Percentiles rank a stretch among this genome's conserved stretches.
Conservation (phyloP, 192 early-diverging fungal genomes). For the Umbelopsis isabellina region DNA sequence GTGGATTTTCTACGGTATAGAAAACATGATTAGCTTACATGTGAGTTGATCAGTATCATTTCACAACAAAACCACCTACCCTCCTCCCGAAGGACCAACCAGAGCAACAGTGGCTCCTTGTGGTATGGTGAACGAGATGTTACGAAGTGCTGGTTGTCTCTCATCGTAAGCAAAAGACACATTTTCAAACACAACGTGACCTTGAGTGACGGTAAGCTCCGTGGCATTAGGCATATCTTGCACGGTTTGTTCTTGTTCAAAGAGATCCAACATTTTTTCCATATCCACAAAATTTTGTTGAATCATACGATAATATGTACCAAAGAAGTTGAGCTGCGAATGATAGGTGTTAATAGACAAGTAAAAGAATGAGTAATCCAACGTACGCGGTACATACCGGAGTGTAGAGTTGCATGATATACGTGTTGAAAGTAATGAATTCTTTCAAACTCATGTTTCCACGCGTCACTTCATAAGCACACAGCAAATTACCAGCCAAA, state of each 20-base stretch:
- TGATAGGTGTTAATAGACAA: neutral
- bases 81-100: constrained; percentile 77
- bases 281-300: constrained; percentile 95
- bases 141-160: constrained; percentile 70
- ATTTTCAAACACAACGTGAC: constrained; percentile 73
- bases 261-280: constrained; percentile 94
- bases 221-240: constrained; percentile 67
- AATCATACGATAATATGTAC: constrained; percentile 92
- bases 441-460: constrained; percentile 76
- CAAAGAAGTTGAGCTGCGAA: constrained; percentile 79
- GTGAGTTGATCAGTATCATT: neutral
- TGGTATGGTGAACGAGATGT: constrained; percentile 71
- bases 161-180: constrained; percentile 75
- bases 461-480: constrained; percentile 79
- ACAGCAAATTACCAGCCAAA: constrained; percentile 78
- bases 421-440: constrained; percentile 88
- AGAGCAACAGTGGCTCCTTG: constrained; percentile 77
- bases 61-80: constrained; percentile 31
- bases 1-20: constrained; percentile 60
- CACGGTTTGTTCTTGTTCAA: constrained; percentile 70
- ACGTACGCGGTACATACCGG: constrained; percentile 61
- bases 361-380: neutral
- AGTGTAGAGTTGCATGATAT: constrained; percentile 87
- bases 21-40: neutral
- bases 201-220: constrained; percentile 56